phyloP scores from a whole-genome alignment of 768 basidiomycete genomes.

The Ramaria rubella region DNA sequence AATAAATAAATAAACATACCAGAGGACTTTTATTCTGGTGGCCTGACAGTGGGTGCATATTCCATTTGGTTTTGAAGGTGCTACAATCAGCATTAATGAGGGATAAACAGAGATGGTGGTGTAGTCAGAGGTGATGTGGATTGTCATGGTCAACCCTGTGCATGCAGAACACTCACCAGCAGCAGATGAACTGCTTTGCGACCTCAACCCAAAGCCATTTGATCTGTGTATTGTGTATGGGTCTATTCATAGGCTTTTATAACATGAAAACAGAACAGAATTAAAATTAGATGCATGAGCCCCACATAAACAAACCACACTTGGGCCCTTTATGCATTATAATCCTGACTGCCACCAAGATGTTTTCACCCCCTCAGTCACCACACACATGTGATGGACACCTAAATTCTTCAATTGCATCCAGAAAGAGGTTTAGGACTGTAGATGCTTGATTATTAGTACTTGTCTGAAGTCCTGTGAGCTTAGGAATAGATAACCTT shows the following conservation, averaged over 20 bases:
- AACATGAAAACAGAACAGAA: not conserved
- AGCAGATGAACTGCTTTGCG: too few species aligned
- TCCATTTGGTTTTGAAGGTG: slow-evolving; percentile 8
- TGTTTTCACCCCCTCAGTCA: slow-evolving; percentile 36
- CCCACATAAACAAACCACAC: slow-evolving; percentile 33
- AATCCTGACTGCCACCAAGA: too few species aligned
- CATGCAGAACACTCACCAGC: too few species aligned
- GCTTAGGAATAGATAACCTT: too few species aligned
- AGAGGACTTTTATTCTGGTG: not conserved
- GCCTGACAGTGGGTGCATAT: too few species aligned
- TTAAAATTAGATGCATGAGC: slow-evolving; percentile 18
- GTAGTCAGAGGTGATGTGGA: slow-evolving; percentile 11
- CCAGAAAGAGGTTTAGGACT: too few species aligned
- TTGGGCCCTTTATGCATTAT: slow-evolving; percentile 12
- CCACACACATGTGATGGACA: slow-evolving; percentile 28
- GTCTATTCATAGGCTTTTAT: not conserved
- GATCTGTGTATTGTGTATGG: too few species aligned
- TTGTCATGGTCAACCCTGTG: not conserved
- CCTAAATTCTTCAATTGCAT: slow-evolving; percentile 19
- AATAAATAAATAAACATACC: not conserved
- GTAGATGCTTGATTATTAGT: slow-evolving; percentile 35
- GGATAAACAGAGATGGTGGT: slow-evolving; percentile 10
- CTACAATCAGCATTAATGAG: slow-evolving; percentile 13
- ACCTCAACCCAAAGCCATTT: too few species aligned
- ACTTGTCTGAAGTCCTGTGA: too few species aligned